Percentiles rank a stretch among this genome's conserved stretches.
Evolutionary conservation across 306 rosid species (phyloP).

Genomic region (Comarum palustre): DNA sequence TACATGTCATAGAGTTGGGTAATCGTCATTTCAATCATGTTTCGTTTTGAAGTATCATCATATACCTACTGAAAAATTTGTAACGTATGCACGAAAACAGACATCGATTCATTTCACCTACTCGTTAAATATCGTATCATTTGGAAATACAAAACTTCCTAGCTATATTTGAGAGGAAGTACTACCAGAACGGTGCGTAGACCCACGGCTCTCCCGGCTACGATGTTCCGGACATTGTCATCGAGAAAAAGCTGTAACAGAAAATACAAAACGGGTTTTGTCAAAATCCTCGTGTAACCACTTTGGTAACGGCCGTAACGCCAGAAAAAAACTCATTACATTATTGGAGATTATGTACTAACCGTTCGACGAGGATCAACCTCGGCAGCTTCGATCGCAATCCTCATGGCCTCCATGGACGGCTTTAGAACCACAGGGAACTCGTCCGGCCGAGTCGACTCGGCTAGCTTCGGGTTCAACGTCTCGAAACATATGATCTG

Average conservation of each 20-base stretch:
- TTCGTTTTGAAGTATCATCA: neutral
- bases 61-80: neutral
- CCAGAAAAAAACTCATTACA: neutral
- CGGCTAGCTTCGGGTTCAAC: constrained; percentile 67
- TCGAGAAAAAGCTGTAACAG: constrained; percentile 65
- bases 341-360: neutral
- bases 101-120: neutral
- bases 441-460: constrained; percentile 55
- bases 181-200: constrained; percentile 72
- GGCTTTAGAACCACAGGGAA: constrained; percentile 78
- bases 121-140: neutral
- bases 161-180: neutral
- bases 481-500: constrained; percentile 81
- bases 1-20: neutral
- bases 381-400: constrained; percentile 47
- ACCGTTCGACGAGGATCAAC: constrained; percentile 77
- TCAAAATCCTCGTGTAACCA: neutral
- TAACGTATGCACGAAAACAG: neutral
- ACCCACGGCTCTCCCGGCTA: constrained; percentile 69
- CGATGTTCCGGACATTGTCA: constrained; percentile 59
- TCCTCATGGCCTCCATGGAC: constrained; percentile 60
- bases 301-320: neutral
- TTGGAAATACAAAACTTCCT: neutral
- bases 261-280: neutral
- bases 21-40: neutral